Evolutionary conservation across 148 eudicot species (phyloP), one percentile per base, ranked within the genome.

Genomic region (Persicaria tinctoria): DNA sequence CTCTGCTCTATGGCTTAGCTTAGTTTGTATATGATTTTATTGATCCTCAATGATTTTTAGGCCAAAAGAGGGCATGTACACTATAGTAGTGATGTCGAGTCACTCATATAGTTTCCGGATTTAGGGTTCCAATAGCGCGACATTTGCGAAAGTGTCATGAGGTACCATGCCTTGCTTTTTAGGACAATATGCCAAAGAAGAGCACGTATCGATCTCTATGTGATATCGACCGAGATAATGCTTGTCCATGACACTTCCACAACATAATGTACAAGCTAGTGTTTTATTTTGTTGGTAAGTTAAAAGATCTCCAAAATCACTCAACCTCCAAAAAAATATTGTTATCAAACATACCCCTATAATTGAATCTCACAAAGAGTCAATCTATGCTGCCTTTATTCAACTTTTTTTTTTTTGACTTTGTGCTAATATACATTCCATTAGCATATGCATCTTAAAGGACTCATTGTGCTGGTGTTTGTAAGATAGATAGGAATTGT

Each of bases 41-140:
- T 57, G 1, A 17, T 8, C 18, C 8, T 57, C 8, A 18, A 60
- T 27, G 41, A 8, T 60, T 10, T 66, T 44, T 66, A 66, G 47
- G 70, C 70, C n/a, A 66, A 11, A 13, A 60, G 13, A 27, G 11
- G 8, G 70, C 70, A 41, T 7, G 7, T 27, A n/a, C n/a, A n/a
- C n/a, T n/a, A n/a, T n/a, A 4, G 1, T 12, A 66, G 70, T 66
- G 70, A 8, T 66, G 70, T 66, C 46, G 8, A 5, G 70, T 66
- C 70, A 66, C 70, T 66, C 8, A 4, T 10, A 4, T 10, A 66
- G 17, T 66, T 66, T 66, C 70, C 47, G 41, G 18, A 66, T 66
- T 17, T 20, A 66, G 70, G 5, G 70, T 12, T 66, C 70, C 70
- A 66, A 44, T 66, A 66, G 12, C 47, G 47, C 70, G 70, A 66